Evolutionary conservation across 768 basidiomycete genomes (phyloP).

Genomic region (Mycena chlorophos): DNA sequence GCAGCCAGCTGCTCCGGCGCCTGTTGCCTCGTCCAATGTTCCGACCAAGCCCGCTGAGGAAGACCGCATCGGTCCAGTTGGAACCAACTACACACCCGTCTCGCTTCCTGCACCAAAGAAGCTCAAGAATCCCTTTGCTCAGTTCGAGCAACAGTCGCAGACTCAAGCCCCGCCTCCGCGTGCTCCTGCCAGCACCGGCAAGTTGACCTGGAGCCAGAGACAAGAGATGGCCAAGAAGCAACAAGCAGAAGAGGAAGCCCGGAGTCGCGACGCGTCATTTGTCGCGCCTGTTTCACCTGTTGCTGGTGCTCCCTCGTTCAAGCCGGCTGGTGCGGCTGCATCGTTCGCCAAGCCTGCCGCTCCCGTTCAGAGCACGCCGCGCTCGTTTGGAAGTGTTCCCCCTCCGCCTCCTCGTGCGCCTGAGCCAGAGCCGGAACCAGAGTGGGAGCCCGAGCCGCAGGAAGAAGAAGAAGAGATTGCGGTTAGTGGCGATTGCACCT

Average conservation of each 20-base stretch:
- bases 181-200: constrained; percentile 38
- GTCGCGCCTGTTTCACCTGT: too few relatives aligned
- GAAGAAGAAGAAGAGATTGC: constrained; percentile 32
- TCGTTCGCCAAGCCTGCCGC: constrained; percentile 45
- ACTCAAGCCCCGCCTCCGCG: constrained; percentile 29
- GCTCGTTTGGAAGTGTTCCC: constrained; percentile 29
- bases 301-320: too few relatives aligned
- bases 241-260: constrained; percentile 73
- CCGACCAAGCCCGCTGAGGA: constrained; percentile 74
- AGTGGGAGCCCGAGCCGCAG: constrained; percentile 27
- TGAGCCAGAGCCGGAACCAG: constrained; percentile 28
- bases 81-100: constrained; percentile 88
- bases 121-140: constrained; percentile 82
- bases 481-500: constrained; percentile 33
- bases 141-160: constrained; percentile 53
- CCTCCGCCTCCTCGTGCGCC: constrained; percentile 19
- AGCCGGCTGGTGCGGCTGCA: constrained; percentile 42
- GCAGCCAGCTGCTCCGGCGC: constrained; percentile 25
- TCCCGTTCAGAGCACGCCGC: constrained; percentile 34
- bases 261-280: constrained; percentile 55
- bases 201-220: constrained; percentile 91
- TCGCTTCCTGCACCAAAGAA: constrained; percentile 82
- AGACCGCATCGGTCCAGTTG: constrained; percentile 81
- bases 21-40: constrained; percentile 45
- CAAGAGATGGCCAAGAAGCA: constrained; percentile 91